Percentiles rank a stretch among this genome's conserved stretches.
These are phyloP conservation scores for Thuja plicata DNA, from an alignment of 83 land plant species.

Conservation along the genomic window DNA sequence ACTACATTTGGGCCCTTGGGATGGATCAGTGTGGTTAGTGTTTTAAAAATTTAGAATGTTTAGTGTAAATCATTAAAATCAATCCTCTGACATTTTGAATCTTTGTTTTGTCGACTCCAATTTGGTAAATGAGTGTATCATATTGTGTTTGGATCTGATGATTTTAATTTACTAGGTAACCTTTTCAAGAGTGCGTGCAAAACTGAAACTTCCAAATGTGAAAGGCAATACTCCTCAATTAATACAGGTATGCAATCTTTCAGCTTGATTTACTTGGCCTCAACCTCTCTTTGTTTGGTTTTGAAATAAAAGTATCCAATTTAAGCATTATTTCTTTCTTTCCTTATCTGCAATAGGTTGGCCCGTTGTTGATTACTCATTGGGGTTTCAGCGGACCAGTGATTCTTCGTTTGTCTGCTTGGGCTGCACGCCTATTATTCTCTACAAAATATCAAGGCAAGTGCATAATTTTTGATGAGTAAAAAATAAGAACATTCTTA, in stretches of 20 bases:
- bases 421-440: slow-evolving; percentile 87
- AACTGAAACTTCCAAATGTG: slow-evolving; percentile 49
- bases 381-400: slow-evolving; percentile 99
- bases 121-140: too few relatives aligned
- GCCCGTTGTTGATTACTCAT: slow-evolving; percentile 93
- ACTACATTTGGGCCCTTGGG: neutral
- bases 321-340: neutral
- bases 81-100: neutral
- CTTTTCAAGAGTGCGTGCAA: slow-evolving; percentile 68
- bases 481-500: neutral
- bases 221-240: slow-evolving; percentile 45
- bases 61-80: neutral
- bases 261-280: neutral
- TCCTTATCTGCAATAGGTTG: slow-evolving; percentile 43
- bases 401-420: slow-evolving; percentile 91
- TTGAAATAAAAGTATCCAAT: neutral
- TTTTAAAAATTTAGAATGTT: neutral
- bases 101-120: neutral
- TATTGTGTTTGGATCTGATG: neutral
- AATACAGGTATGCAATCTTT: slow-evolving; percentile 59
- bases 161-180: slow-evolving; percentile 45
- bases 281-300: neutral
- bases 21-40: neutral
- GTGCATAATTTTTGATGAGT: neutral
- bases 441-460: slow-evolving; percentile 68